Evolutionary conservation across 2,329 filamentous ascomycete species (phyloP), one percentile per base, ranked within the genome.

Genomic region (Apiospora hydei): DNA sequence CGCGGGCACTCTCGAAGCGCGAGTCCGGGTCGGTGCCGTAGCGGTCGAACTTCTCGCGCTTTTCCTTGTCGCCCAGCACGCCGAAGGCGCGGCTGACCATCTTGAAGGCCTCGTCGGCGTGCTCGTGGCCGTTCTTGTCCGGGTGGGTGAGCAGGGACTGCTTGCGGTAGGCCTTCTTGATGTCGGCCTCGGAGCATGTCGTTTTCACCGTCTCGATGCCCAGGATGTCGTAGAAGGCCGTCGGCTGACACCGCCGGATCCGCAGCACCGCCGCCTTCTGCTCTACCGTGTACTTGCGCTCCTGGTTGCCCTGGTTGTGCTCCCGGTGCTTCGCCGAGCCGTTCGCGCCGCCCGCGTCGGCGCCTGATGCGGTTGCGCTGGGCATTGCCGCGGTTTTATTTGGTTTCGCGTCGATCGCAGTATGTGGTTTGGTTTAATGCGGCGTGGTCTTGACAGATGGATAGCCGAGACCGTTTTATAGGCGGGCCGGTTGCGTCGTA

Each of bases 101-200:
- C 87, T 99, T 99, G 86, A 99, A 99, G 44, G 96, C 96, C 85
- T 99, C 96, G 81, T 98, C 96, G 71, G 96, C 96, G 73, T 97
- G 91, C 49, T 96, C 92, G 82, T 98, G 95, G 69, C 95, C 95
- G 87, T 99, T 99, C 87, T 99, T 99, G 87, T 99, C 96, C 75
- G 96, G 96, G 86, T 99, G 96, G 73, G 96, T 99, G 80, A 98
- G 88, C 78, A 99, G 86, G 81, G 93, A 96, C 81, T 97, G 88
- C 85, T 98, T 98, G 80, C 96, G 90, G 84, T 99, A 99, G 8
- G 96, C 96, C 86, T 98, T 98, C 83, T 98, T 99, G 81, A 99
- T 95, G 79, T 98, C 96, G 74, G 87, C 83, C 77, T 98, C 96
- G 68, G 90, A 90, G 78, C 90, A 92, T 26, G 91, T 89, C 72